A percentile compares a stretch with the other conserved stretches of the same genome.
Evolutionary conservation across 345 rosid genomes (phyloP).

Genomic region (Salix suchowensis): DNA sequence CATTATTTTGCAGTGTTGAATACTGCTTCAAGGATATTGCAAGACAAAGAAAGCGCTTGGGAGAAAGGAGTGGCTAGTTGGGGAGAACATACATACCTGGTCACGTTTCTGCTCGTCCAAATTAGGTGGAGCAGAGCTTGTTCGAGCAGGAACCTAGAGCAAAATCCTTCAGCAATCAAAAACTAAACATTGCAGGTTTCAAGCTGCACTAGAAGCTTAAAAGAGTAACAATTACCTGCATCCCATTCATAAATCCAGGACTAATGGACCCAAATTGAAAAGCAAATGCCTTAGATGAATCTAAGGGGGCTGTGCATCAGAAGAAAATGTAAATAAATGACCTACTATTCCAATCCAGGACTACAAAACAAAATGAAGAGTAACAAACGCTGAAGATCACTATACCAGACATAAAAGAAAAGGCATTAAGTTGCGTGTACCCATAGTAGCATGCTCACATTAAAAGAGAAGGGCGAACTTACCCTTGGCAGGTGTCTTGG

Average conservation of each 20-base stretch:
- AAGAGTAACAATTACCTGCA: constrained; percentile 43
- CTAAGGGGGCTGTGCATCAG: constrained; percentile 38
- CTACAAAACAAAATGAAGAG: background rate
- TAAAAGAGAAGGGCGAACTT: background rate
- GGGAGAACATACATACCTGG: constrained; percentile 44
- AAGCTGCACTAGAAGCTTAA: background rate
- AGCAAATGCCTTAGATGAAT: constrained; percentile 58
- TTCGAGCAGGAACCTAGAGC: constrained; percentile 84
- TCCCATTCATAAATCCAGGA: constrained; percentile 75
- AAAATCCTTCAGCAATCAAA: constrained; percentile 7
- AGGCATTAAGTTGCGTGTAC: background rate
- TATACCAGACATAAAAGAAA: background rate
- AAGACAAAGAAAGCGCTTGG: background rate
- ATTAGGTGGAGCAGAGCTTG: constrained; percentile 95
- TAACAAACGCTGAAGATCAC: background rate
- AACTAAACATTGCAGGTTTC: background rate
- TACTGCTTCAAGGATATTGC: background rate
- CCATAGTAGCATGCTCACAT: background rate
- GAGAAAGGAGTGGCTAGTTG: background rate
- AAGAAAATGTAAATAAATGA: constrained; percentile 2
- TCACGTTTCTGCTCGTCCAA: constrained; percentile 95
- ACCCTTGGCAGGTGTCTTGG: constrained; percentile 56
- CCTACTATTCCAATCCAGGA: background rate
- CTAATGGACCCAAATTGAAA: constrained; percentile 87
- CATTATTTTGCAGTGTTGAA: background rate